Conservation (phyloP, 441 rosid genomes). For the Pelargonium myrrhifolium region DNA sequence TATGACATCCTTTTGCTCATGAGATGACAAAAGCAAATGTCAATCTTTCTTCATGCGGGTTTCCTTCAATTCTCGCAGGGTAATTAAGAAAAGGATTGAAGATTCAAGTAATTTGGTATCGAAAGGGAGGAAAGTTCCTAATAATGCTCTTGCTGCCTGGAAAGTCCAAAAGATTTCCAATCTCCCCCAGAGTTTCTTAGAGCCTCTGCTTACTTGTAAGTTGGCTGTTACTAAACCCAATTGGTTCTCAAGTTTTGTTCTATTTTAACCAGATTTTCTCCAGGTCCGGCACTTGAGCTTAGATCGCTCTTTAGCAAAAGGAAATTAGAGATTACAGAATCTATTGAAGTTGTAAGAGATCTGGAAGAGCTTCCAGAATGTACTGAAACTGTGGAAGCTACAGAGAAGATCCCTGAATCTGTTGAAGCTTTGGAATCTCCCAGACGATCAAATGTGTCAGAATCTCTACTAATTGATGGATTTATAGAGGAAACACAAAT, state of each 20-base stretch:
- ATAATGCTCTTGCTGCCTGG: slow-evolving; percentile 38
- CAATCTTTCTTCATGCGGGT: not conserved
- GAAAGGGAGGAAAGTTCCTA: slow-evolving; percentile 44
- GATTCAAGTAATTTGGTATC: slow-evolving; percentile 57
- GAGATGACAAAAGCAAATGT: not conserved
- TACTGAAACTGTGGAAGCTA: slow-evolving; percentile 10
- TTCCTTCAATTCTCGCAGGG: slow-evolving; percentile 34
- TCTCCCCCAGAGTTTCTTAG: slow-evolving; percentile 34
- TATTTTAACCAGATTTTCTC: slow-evolving; percentile 25
- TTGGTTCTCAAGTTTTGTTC: slow-evolving; percentile 9
- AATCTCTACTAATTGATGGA: slow-evolving; percentile 12
- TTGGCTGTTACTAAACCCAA: slow-evolving; percentile 9
- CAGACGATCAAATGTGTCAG: not conserved
- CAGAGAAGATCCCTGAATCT: slow-evolving; percentile 3
- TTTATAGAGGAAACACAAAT: slow-evolving; percentile 19
- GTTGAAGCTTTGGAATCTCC: not conserved
- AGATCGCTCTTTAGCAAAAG: slow-evolving; percentile 26
- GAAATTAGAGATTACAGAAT: slow-evolving; percentile 20
- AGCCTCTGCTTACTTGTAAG: slow-evolving; percentile 67
- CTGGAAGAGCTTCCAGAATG: slow-evolving; percentile 15
- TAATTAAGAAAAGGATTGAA: slow-evolving; percentile 41
- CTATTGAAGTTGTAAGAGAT: slow-evolving; percentile 17
- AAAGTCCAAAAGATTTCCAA: slow-evolving; percentile 32
- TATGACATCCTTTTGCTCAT: not conserved
- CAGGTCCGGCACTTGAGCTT: slow-evolving; percentile 42